phyloP scores from a whole-genome alignment of 805 yeast species.

The Wickerhamomyces xylosicus region DNA sequence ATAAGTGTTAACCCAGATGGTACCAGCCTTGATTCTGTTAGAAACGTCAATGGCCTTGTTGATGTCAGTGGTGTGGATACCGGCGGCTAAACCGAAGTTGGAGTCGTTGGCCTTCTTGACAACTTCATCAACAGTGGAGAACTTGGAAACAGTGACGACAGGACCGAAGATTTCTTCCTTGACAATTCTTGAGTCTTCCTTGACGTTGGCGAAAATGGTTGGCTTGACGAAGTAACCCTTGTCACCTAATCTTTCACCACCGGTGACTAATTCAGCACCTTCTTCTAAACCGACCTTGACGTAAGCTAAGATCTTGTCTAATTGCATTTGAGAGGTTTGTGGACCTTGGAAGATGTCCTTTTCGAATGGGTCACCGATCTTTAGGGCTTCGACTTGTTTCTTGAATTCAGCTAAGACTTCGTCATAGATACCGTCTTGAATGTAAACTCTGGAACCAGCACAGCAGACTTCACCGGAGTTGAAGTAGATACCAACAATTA shows the following conservation, averaged over 20 bases:
- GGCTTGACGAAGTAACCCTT: conserved; percentile 54
- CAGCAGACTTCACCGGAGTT: conserved; percentile 65
- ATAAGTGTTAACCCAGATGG: conserved; percentile 58
- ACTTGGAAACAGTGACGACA: conserved; percentile 49
- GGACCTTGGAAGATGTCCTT: conserved; percentile 52
- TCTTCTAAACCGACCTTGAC: conserved; percentile 45
- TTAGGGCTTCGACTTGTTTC: conserved; percentile 38
- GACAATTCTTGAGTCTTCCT: conserved; percentile 39
- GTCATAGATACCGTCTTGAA: conserved; percentile 52
- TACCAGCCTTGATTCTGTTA: conserved; percentile 48
- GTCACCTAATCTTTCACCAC: conserved; percentile 48
- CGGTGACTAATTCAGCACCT: conserved; percentile 48
- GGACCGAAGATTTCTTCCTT: conserved; percentile 63
- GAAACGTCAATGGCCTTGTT: conserved; percentile 47
- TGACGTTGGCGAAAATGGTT: conserved; percentile 49
- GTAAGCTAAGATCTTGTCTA: conserved; percentile 46
- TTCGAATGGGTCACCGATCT: conserved; percentile 56
- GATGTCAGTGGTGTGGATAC: conserved; percentile 46
- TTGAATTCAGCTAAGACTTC: conserved; percentile 38
- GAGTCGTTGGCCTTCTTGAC: conserved; percentile 45
- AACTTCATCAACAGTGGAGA: conserved; percentile 41
- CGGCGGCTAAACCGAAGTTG: conserved; percentile 58
- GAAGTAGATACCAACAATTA: conserved; percentile 52
- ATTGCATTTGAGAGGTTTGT: conserved; percentile 50
- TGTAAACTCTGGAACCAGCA: conserved; percentile 57